Conservation (phyloP, 257 asterid species). For the Ajuga chamaepitys region DNA sequence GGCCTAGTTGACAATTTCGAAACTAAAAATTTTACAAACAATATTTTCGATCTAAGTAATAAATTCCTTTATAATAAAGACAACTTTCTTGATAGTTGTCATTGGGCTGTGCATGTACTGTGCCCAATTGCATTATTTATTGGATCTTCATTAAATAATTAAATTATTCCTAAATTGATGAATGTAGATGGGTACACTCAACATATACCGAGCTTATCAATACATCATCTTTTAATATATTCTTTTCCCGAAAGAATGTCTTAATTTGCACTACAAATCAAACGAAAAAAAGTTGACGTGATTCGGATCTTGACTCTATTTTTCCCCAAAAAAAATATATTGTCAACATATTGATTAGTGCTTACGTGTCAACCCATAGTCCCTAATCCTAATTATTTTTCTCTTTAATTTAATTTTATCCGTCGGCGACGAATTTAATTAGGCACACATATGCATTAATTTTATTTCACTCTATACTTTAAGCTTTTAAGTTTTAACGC, state of each 20-base stretch:
- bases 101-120: constrained; percentile 4
- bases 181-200: background rate
- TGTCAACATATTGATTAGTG: background rate
- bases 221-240: background rate
- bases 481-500: too few species aligned
- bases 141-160: background rate
- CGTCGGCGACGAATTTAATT: background rate
- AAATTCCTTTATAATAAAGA: background rate
- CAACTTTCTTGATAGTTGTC: constrained; percentile 16
- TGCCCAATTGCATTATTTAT: background rate
- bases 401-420: background rate
- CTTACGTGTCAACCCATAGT: background rate
- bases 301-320: background rate
- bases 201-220: background rate
- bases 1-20: constrained; percentile 2
- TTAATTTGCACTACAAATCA: background rate
- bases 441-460: background rate
- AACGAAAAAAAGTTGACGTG: background rate
- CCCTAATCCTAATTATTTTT: background rate
- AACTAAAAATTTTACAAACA: background rate
- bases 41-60: background rate
- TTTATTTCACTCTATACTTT: background rate
- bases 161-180: background rate
- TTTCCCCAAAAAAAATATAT: background rate
- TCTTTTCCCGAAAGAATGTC: background rate